Evolutionary conservation across 441 rosid genomes (phyloP).

Genomic region (Aleurites moluccanus): DNA sequence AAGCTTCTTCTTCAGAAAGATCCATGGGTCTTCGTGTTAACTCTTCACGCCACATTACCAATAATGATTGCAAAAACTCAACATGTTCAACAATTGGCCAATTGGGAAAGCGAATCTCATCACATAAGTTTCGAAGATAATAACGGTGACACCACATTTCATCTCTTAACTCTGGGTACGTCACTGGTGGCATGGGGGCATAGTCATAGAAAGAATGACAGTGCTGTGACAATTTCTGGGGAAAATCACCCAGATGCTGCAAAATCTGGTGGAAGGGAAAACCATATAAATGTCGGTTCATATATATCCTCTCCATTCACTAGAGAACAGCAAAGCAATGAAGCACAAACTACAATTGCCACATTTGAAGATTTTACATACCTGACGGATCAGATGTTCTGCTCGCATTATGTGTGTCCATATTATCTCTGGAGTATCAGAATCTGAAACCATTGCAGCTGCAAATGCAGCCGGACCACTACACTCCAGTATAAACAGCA

Average conservation of each 20-base stretch:
- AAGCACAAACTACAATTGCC: conserved; percentile 16
- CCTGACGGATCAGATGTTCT: conserved; percentile 98
- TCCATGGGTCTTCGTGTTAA: conserved; percentile 98
- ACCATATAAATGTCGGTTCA: conserved; percentile 19
- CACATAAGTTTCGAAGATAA: conserved; percentile 94
- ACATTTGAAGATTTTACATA: conserved; percentile 29
- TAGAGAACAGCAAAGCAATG: conserved; percentile 26
- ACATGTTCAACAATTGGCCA: conserved; percentile 99
- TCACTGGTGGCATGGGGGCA: conserved; percentile 99
- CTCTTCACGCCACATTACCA: conserved; percentile 99
- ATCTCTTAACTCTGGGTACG: conserved; percentile 98
- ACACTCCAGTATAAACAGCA: conserved; percentile 96
- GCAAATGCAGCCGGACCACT: conserved; percentile 98
- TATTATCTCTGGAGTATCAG: conserved; percentile 98
- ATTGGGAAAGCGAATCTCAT: conserved; percentile 93
- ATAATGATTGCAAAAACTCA: conserved; percentile 92
- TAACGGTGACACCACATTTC: conserved; percentile 99
- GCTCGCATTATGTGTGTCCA: conserved; percentile 99
- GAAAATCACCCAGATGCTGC: conserved; percentile 99
- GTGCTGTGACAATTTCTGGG: conserved; percentile 97
- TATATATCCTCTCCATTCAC: conserved; percentile 7
- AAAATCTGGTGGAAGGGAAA: conserved; percentile 60
- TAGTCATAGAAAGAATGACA: conserved; percentile 93
- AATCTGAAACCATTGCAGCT: conserved; percentile 99
- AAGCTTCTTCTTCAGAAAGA: conserved; percentile 99